A percentile compares a stretch with the other conserved stretches of the same genome.
Conservation (phyloP, 139 green algal genomes). For the Coccomyxa sp. region DNA sequence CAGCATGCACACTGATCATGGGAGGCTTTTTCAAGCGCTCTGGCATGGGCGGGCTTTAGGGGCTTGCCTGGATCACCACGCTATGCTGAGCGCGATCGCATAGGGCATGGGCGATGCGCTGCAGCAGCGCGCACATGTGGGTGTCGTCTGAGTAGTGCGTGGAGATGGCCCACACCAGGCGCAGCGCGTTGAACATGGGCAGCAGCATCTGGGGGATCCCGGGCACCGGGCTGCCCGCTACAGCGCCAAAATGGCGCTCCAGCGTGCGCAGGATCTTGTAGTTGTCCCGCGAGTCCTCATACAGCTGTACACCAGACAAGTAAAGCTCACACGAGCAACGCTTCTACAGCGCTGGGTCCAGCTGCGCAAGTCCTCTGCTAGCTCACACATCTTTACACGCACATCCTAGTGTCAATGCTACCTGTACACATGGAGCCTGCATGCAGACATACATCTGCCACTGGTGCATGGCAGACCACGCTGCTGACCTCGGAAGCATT, state of each 20-base stretch:
- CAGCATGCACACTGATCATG: too few relatives aligned
- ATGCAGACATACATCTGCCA: too few relatives aligned
- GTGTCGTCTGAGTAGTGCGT: constrained; percentile 79
- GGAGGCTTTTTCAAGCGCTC: too few relatives aligned
- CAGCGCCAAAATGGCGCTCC: constrained; percentile 85
- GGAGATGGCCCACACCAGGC: constrained; percentile 92
- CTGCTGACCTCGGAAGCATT: constrained; percentile 2
- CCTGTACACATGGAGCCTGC: too few relatives aligned
- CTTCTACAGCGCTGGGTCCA: too few relatives aligned
- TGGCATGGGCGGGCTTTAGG: too few relatives aligned
- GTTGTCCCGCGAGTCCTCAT: constrained; percentile 85
- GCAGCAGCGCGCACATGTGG: constrained; percentile 84
- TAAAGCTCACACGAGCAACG: too few relatives aligned
- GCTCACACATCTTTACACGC: too few relatives aligned
- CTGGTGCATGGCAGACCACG: too few relatives aligned
- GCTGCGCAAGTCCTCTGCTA: too few relatives aligned
- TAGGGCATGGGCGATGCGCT: constrained; percentile 75
- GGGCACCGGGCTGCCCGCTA: constrained; percentile 49
- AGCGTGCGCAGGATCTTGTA: constrained; percentile 91
- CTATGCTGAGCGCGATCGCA: constrained; percentile 59
- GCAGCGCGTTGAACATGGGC: constrained; percentile 85
- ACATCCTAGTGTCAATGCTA: too few relatives aligned
- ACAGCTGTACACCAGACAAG: constrained; percentile 46
- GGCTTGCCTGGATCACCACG: constrained; percentile 46
- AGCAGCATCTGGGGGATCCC: constrained; percentile 73